Percentiles rank a stretch among this genome's conserved stretches.
Evolutionary conservation across 805 yeast genomes (phyloP).

Genomic region (Candida arabinofermentans): DNA sequence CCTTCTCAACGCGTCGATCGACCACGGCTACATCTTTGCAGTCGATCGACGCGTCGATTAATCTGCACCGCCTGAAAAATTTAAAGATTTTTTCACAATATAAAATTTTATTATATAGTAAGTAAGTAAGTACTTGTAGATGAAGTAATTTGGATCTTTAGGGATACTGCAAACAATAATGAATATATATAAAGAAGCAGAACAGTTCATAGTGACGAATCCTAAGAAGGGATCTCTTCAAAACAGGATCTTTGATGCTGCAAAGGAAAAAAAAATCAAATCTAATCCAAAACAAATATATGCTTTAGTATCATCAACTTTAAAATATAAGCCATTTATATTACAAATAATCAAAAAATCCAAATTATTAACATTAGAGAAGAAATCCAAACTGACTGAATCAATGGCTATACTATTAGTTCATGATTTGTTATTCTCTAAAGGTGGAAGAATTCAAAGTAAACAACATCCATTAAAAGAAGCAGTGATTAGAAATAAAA

Average conservation of each 20-base stretch:
- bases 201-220: slow-evolving; percentile 35
- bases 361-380: slow-evolving; percentile 54
- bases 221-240: slow-evolving; percentile 53
- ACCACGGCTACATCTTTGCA: too few species aligned
- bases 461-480: slow-evolving; percentile 87
- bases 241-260: slow-evolving; percentile 46
- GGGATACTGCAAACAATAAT: slow-evolving; percentile 16
- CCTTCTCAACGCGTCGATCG: too few species aligned
- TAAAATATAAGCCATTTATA: slow-evolving; percentile 66
- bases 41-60: too few species aligned
- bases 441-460: slow-evolving; percentile 78
- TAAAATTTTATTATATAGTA: too few species aligned
- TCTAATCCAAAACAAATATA: slow-evolving; percentile 79
- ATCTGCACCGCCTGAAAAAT: slow-evolving; percentile 12
- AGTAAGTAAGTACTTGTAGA: not conserved
- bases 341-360: slow-evolving; percentile 61
- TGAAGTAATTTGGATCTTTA: not conserved
- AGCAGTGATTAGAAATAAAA: slow-evolving; percentile 70
- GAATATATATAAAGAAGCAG: slow-evolving; percentile 40
- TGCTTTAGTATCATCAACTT: slow-evolving; percentile 78
- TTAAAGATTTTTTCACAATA: slow-evolving; percentile 2
- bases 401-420: slow-evolving; percentile 60
- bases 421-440: slow-evolving; percentile 76
- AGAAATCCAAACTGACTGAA: slow-evolving; percentile 43
- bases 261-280: slow-evolving; percentile 44